phyloP scores from a whole-genome alignment of 83 land plant genomes.

The Thuja plicata region DNA sequence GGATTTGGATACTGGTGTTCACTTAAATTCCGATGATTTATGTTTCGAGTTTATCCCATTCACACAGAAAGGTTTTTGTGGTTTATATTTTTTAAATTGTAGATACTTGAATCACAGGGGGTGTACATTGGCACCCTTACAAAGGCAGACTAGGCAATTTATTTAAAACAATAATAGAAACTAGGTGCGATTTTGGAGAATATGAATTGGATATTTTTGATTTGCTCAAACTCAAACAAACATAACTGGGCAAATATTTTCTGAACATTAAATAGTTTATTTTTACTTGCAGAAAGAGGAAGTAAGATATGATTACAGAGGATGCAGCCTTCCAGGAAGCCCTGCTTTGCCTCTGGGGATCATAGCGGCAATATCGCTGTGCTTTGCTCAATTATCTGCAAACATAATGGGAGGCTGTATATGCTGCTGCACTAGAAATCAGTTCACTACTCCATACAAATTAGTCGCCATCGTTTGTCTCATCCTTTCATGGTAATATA shows the following conservation, averaged over 20 bases:
- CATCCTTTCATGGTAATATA: neutral
- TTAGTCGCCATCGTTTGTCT: neutral
- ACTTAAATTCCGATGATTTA: too few species aligned
- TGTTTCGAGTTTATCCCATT: too few species aligned
- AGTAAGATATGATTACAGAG: neutral
- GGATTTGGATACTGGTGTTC: too few species aligned
- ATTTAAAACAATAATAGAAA: neutral
- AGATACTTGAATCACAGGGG: too few species aligned
- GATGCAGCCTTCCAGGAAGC: conserved; percentile 1
- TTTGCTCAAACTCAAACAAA: neutral
- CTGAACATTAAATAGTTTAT: neutral
- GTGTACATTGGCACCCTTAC: too few species aligned
- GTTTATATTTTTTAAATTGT: too few species aligned
- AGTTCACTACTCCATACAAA: neutral
- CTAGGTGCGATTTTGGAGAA: neutral
- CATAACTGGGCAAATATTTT: neutral
- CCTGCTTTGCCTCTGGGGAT: neutral
- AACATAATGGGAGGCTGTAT: neutral
- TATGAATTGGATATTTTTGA: neutral
- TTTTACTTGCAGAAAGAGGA: neutral
- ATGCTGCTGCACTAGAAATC: neutral
- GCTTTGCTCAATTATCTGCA: neutral
- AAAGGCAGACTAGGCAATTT: too few species aligned
- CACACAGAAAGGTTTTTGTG: too few species aligned
- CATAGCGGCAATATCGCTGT: neutral